Evolutionary conservation across 441 rosid genomes (phyloP).

Genomic region (Syzygium syzygioides): DNA sequence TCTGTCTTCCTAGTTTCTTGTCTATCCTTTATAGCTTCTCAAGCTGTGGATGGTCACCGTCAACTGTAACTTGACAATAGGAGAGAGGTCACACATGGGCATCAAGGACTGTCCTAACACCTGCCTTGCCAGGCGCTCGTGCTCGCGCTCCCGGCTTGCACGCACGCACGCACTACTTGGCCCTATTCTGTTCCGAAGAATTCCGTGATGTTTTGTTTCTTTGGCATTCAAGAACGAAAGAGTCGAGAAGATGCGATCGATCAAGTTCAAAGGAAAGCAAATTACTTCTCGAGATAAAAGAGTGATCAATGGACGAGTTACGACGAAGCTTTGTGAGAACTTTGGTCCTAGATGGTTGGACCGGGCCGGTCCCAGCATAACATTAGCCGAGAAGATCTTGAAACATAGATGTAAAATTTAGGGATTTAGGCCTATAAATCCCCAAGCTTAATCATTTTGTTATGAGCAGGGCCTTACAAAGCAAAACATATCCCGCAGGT

Average conservation of each 20-base stretch:
- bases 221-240: background rate
- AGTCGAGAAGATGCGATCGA: background rate
- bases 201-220: background rate
- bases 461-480: background rate
- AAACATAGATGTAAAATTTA: background rate
- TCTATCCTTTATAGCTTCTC: background rate
- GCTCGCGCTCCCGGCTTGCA: background rate
- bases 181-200: background rate
- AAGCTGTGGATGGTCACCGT: background rate
- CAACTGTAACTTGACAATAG: background rate
- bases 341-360: background rate
- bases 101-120: background rate
- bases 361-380: background rate
- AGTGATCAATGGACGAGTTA: background rate
- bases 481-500: background rate
- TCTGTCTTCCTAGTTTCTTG: background rate
- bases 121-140: background rate
- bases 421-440: background rate
- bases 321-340: background rate
- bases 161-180: background rate
- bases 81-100: background rate
- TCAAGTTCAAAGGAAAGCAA: background rate
- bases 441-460: background rate
- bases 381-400: background rate
- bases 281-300: background rate